These are phyloP conservation scores for Scenedesmus sp. DNA, from an alignment of 163 green algal genomes.

Conservation along the genomic window DNA sequence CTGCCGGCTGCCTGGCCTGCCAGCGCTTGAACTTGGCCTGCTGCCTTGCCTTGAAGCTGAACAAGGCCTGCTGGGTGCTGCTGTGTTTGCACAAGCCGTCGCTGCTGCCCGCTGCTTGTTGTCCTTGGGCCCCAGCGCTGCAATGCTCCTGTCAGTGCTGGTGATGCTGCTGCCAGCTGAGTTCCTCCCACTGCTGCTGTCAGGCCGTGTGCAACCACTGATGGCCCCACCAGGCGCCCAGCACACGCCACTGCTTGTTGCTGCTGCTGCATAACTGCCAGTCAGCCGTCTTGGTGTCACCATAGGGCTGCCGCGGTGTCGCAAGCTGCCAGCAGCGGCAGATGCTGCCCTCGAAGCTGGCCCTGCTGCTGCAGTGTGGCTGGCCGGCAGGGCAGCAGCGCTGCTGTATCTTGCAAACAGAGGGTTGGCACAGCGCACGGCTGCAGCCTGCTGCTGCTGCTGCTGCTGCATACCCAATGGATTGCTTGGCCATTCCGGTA, in stretches of 20 bases:
- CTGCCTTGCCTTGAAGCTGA: conserved; percentile 7
- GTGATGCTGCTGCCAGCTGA: neutral
- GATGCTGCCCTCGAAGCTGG: neutral
- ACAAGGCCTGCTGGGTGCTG: neutral
- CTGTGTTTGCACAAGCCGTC: neutral
- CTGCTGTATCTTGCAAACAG: neutral
- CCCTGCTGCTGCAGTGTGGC: neutral
- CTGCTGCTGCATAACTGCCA: neutral
- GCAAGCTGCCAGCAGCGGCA: neutral
- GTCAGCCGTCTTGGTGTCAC: neutral
- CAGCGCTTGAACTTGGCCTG: neutral
- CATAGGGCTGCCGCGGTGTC: neutral
- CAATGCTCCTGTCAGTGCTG: neutral
- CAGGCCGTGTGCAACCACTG: neutral
- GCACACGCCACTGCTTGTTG: neutral
- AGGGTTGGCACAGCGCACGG: neutral
- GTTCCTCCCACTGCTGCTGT: neutral
- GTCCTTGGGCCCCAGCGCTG: neutral
- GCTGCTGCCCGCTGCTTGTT: neutral
- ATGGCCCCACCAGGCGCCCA: neutral
- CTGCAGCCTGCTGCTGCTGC: neutral
- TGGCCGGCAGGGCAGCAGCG: neutral
- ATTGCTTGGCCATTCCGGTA: neutral
- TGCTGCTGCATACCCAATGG: neutral
- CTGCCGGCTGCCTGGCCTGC: neutral